Evolutionary conservation across 1,284 basidiomycete genomes (phyloP), one percentile per base, ranked within the genome.

Genomic region (Ceratobasidium sp.): DNA sequence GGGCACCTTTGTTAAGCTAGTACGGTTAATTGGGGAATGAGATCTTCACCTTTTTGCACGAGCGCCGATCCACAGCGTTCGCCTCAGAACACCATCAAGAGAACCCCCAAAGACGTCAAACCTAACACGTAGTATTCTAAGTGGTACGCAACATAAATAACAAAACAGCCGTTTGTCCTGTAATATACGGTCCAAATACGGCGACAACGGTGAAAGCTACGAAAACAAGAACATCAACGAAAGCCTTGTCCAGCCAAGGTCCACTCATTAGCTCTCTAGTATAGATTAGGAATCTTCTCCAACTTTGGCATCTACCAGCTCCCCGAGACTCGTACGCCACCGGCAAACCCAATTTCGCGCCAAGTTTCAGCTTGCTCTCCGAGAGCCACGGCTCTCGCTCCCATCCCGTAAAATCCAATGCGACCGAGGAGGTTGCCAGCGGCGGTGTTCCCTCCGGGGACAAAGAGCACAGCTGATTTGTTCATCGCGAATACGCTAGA

Each of bases 381-480:
- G 4, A 75, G 50, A 10, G 44, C 44, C 41, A 23, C 3, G 23
- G 73, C 73, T 27, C 73, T 30, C 8, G 50, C 20, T 6, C 73
- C 73, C 73, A 75, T 75, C 12, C 73, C 73, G 30, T 75, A 75
- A n/a, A 75, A 75, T 8, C 73, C 73, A 50, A 75, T 65, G 3
- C 73, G 73, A 20, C 73, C 73, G 50, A 75, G 60, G 12, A 75
- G n/a, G n/a, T 65, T 75, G 5, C 73, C 23, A 27, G 73, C 73
- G 33, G 73, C 60, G 20, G 60, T 65, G 33, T 75, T 75, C 2
- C 73, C 50, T 55, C 48, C 59, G 27, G 73, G 73, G 48, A 75
- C 73, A 20, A 75, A 75, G 5, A 75, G 50, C 23, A 75, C 73
- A 14, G 73, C 73, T 16, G 73, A 65, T 30, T 75, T 75, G 38